These are phyloP conservation scores for Hyparrhenia diplandra DNA, from an alignment of 176 grass and related monocot species.

Conservation along the genomic window DNA sequence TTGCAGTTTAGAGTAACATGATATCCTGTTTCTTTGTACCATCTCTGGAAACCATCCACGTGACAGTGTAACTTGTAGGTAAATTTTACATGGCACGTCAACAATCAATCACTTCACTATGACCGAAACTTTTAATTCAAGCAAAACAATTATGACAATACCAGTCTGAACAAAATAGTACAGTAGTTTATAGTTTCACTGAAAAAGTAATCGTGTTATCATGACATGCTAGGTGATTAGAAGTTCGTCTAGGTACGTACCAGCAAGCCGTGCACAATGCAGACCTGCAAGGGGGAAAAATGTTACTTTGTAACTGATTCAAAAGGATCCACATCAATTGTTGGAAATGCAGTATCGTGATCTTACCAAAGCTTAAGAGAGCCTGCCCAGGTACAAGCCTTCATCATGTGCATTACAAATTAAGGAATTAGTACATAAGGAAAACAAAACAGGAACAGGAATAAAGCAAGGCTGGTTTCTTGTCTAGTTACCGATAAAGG, in stretches of 20 bases:
- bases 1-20: slow-evolving; percentile 4
- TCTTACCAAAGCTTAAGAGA: slow-evolving; percentile 78
- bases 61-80: not conserved
- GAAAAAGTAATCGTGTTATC: slow-evolving; percentile 7
- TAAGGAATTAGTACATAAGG: slow-evolving; percentile 20
- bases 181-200: not conserved
- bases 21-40: not conserved
- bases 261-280: slow-evolving; percentile 87
- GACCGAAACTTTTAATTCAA: not conserved
- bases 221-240: not conserved
- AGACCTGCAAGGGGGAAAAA: slow-evolving; percentile 55
- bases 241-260: slow-evolving; percentile 45
- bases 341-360: slow-evolving; percentile 18
- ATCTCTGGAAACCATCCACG: not conserved
- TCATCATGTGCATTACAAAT: slow-evolving; percentile 38
- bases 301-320: slow-evolving; percentile 18
- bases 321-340: not conserved
- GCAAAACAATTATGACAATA: not conserved
- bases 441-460: not conserved
- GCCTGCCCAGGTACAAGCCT: slow-evolving; percentile 94
- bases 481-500: slow-evolving; percentile 62
- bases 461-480: slow-evolving; percentile 14
- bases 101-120: not conserved
- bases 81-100: not conserved
- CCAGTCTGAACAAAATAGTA: not conserved